Percentiles rank a stretch among this genome's conserved stretches.
phyloP scores from a whole-genome alignment of 2,329 filamentous ascomycete species.

The Penicillium sp. region DNA sequence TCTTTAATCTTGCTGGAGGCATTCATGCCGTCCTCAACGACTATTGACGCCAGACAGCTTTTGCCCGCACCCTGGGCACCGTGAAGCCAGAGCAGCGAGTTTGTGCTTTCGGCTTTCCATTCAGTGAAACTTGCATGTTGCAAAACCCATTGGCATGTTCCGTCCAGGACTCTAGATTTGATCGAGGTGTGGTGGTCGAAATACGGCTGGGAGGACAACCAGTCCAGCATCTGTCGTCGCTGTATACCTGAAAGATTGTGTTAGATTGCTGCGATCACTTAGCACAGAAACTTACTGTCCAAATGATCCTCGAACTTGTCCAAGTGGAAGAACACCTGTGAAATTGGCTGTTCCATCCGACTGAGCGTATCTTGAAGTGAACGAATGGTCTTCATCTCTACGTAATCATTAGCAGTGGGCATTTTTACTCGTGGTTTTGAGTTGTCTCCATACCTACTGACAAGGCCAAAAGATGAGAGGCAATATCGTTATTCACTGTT shows the following conservation, averaged over 20 bases:
- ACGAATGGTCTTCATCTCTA: not conserved
- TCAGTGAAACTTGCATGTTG: not conserved
- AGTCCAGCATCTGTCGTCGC: not conserved
- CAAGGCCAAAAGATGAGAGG: not conserved
- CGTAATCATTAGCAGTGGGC: not conserved
- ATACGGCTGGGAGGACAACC: not conserved
- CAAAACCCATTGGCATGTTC: not conserved
- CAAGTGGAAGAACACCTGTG: not conserved
- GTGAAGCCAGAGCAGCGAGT: not conserved
- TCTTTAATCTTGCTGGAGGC: not conserved
- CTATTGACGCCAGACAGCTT: not conserved
- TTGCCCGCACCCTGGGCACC: not conserved
- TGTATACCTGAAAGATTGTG: not conserved
- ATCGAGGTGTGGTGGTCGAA: not conserved
- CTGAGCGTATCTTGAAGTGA: not conserved
- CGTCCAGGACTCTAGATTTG: not conserved
- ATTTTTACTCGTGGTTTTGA: not conserved
- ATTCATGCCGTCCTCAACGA: not conserved
- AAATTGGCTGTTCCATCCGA: not conserved
- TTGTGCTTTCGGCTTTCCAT: not conserved
- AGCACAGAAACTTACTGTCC: not conserved
- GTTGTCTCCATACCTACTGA: not conserved
- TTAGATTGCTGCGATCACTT: not conserved
- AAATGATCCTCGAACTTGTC: not conserved
- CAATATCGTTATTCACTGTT: not conserved